A percentile compares a stretch with the other conserved stretches of the same genome.
phyloP scores from a whole-genome alignment of 202 grass and related monocot genomes.

The Carex arenaria region DNA sequence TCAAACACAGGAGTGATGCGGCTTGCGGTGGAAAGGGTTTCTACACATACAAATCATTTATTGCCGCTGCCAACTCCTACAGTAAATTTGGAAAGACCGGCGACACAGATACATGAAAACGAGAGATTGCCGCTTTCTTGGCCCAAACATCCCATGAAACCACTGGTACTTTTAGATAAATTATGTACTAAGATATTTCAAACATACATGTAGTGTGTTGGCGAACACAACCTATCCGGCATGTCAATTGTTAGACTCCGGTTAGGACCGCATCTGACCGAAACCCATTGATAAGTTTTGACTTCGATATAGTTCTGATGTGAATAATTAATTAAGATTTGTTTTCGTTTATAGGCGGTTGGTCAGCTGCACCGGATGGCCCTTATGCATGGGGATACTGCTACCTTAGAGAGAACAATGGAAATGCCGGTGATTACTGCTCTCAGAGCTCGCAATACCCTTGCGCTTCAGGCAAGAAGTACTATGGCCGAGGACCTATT shows the following conservation, averaged over 20 bases:
- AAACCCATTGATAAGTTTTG: neutral
- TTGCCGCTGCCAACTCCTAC: slow-evolving; percentile 32
- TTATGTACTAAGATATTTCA: neutral
- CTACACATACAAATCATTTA: slow-evolving; percentile 47
- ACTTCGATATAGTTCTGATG: neutral
- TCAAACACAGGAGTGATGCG: slow-evolving; percentile 37
- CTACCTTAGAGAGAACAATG: neutral
- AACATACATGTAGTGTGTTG: neutral
- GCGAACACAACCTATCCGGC: neutral
- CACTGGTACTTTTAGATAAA: slow-evolving; percentile 16
- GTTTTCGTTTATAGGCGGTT: slow-evolving; percentile 12
- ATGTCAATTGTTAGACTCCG: neutral
- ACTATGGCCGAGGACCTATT: slow-evolving; percentile 43
- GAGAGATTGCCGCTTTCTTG: slow-evolving; percentile 63
- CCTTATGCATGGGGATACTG: slow-evolving; percentile 44
- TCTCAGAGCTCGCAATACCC: slow-evolving; percentile 17
- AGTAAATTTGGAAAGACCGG: slow-evolving; percentile 32
- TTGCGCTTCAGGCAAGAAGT: slow-evolving; percentile 32
- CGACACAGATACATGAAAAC: neutral
- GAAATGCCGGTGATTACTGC: neutral
- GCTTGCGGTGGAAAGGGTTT: slow-evolving; percentile 31
- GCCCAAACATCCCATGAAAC: slow-evolving; percentile 70
- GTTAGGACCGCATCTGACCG: neutral
- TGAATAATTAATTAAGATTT: neutral
- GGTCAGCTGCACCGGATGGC: slow-evolving; percentile 25